Evolutionary conservation across 345 rosid species (phyloP).

Genomic region (Eucalyptus pumila): DNA sequence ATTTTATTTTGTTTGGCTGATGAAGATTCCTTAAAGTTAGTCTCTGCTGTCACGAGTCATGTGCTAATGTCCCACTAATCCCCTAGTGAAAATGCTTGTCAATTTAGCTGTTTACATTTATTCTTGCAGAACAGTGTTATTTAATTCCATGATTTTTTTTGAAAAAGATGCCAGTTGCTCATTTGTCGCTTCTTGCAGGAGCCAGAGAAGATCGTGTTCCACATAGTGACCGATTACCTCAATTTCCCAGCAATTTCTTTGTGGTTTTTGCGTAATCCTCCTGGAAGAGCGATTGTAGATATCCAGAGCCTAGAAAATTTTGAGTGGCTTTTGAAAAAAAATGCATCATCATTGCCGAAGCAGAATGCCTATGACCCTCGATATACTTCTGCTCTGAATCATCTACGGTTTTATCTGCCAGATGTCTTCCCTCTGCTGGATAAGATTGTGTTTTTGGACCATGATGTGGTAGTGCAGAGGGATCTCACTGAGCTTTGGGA

Average conservation of each 20-base stretch:
- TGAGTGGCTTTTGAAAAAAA: conserved; percentile 45
- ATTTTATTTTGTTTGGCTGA: neutral
- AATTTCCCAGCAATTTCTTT: conserved; percentile 78
- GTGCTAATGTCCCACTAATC: neutral
- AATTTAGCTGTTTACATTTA: neutral
- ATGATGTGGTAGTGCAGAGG: conserved; percentile 87
- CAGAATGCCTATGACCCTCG: conserved; percentile 53
- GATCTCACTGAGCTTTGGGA: conserved; percentile 66
- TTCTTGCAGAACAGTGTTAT: neutral
- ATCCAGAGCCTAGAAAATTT: conserved; percentile 57
- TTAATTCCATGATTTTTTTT: neutral
- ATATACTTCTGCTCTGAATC: conserved; percentile 60
- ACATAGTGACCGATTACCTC: conserved; percentile 77
- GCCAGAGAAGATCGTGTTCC: conserved; percentile 67
- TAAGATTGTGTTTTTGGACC: conserved; percentile 73
- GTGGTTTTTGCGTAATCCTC: conserved; percentile 79
- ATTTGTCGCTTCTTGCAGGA: conserved; percentile 29
- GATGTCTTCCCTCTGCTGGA: conserved; percentile 63
- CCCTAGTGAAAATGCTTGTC: neutral
- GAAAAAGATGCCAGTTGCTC: neutral
- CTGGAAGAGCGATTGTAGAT: conserved; percentile 48
- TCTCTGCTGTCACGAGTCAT: neutral
- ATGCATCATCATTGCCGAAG: conserved; percentile 33
- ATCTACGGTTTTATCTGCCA: conserved; percentile 83
- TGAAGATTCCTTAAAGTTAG: neutral